These are phyloP conservation scores for Penicillium psychrofluorescens DNA, from an alignment of 495 filamentous ascomycete genomes.

Conservation along the genomic window DNA sequence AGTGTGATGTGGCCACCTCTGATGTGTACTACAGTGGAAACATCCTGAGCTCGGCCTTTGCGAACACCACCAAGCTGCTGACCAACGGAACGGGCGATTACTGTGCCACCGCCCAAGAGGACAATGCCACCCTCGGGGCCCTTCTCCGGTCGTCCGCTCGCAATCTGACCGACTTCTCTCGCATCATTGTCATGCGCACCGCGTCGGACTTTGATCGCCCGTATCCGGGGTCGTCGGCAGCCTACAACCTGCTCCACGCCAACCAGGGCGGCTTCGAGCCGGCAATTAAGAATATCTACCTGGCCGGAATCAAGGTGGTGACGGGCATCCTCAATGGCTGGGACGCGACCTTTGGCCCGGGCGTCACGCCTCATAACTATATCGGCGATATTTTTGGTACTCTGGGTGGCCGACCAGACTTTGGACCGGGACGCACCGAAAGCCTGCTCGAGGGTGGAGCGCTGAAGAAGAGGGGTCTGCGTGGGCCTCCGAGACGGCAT, in stretches of 20 bases:
- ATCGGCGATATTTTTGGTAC: conserved; percentile 67
- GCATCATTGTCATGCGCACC: conserved; percentile 68
- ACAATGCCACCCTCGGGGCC: conserved; percentile 64
- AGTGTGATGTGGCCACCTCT: conserved; percentile 62
- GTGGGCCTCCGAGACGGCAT: conserved; percentile 3
- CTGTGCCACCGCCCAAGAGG: conserved; percentile 68
- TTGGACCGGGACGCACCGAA: conserved; percentile 46
- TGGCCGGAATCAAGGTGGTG: conserved; percentile 59
- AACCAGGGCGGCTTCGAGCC: conserved; percentile 54
- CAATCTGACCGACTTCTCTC: conserved; percentile 55
- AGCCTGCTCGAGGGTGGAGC: conserved; percentile 19
- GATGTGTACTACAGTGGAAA: conserved; percentile 67
- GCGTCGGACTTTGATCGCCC: conserved; percentile 68
- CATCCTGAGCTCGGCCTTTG: conserved; percentile 54
- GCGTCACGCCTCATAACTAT: conserved; percentile 59
- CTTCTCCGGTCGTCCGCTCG: conserved; percentile 50
- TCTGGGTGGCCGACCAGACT: conserved; percentile 58
- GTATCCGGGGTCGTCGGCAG: conserved; percentile 45
- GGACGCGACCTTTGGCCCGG: conserved; percentile 48
- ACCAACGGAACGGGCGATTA: conserved; percentile 65
- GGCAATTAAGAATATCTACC: conserved; percentile 58
- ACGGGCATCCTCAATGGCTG: conserved; percentile 56
- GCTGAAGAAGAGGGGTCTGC: conserved; percentile 17
- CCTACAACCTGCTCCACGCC: conserved; percentile 50
- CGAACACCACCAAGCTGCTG: conserved; percentile 54